Conservation (phyloP, 495 filamentous ascomycete species). For the Hyaloscypha variabilis region DNA sequence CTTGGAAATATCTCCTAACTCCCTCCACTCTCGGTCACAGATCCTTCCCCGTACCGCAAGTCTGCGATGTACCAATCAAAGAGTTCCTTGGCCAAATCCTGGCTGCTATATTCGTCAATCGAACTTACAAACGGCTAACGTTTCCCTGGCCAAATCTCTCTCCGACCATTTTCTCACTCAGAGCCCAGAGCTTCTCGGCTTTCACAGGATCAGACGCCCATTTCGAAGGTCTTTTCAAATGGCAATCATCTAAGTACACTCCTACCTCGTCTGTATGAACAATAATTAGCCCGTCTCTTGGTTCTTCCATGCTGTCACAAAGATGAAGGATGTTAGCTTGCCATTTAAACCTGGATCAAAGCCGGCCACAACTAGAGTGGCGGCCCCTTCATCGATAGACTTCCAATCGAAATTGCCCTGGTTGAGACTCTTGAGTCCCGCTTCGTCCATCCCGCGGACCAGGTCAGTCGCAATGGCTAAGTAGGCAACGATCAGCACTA, state of each 20-base stretch:
- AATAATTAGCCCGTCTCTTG: not conserved
- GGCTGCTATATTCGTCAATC: not conserved
- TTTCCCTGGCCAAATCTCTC: conserved; percentile 38
- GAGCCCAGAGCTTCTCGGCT: conserved; percentile 47
- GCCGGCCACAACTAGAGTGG: conserved; percentile 28
- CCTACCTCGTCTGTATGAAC: conserved; percentile 11
- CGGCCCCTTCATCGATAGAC: conserved; percentile 20
- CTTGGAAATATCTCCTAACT: too few species aligned
- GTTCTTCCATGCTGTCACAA: not conserved
- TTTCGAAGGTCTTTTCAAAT: conserved; percentile 16
- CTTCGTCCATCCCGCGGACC: conserved; percentile 9
- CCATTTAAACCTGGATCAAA: conserved; percentile 22
- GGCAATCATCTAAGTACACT: conserved; percentile 28
- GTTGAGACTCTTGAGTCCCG: not conserved
- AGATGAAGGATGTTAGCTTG: conserved; percentile 10
- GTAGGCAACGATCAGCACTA: not conserved
- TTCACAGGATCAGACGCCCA: conserved; percentile 33
- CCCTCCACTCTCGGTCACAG: too few species aligned
- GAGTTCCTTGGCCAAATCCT: not conserved
- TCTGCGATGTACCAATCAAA: too few species aligned
- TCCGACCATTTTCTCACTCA: conserved; percentile 52
- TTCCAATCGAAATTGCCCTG: conserved; percentile 9
- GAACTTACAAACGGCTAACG: conserved; percentile 7
- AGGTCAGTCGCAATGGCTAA: conserved; percentile 25
- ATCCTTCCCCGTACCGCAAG: too few species aligned